Base-by-base conservation (phyloP, 805 yeast species). In the Nakazawaea holstii region DNA sequence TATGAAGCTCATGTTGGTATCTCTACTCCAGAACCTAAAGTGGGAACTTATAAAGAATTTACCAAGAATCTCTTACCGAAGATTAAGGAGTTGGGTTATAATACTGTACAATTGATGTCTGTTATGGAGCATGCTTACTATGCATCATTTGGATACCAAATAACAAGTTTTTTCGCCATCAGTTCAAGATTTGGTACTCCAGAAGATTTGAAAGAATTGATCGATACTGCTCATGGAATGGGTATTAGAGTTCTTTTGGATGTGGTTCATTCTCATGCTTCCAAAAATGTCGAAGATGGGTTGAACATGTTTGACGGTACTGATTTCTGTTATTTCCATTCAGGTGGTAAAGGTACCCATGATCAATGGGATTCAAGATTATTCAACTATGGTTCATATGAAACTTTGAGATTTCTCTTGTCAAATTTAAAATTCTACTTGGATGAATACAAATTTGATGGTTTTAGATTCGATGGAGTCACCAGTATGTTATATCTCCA, bases 111-210 rank as follows among this genome's bases (percentile, higher is more conserved):
- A 67, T 73, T 92, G 60, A 92, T 92, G 99, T 97, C 99, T 0
- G 77, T 92, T 39, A 92, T 92, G 99, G 99, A 92, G 66, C 99
- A 92, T 64, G 98, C 99, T 1, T 92, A 92, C 63, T 92, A 92
- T 64, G 99, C 97, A 1, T 88, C 96, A 2, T 92, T 92, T 63
- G 99, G 99, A n/a, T 92, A 92, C 64, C 99, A 92, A 65, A 82
- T 92, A 27, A 91, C 98, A 20, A 87, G 84, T 50, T 94, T 92
- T 62, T 92, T 87, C 63, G 97, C 98, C 1, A 74, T 78, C 24
- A 82, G 94, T 45, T 91, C 97, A 7, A 76, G 99, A 53, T 94
- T 74, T 58, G 99, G 99, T 28, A 80, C 97, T 0, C 98, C 99
- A 2, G 98, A 94, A 56, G 97, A 94, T 43, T 73, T 92, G 59